Evolutionary conservation across 805 yeast genomes (phyloP), one percentile per base, ranked within the genome.

Genomic region (Wickerhamomyces silvicola): DNA sequence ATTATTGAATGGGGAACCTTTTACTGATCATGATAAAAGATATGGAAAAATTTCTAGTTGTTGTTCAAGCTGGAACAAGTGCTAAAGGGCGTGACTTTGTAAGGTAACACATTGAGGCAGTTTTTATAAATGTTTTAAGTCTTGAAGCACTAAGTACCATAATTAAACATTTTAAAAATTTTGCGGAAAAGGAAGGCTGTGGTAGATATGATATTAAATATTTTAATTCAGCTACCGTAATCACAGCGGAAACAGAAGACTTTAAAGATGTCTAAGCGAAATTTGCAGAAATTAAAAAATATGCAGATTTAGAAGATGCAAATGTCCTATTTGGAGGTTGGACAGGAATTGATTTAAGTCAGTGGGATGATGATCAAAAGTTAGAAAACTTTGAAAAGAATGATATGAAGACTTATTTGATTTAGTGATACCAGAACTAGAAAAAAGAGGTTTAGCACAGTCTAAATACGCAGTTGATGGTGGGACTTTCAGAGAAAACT

Each of bases 41-140:
- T n/a, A n/a, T n/a, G 2, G 39, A 46, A 23, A 48, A 67, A 38
- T 41, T 64, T 6, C 68, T 68, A 2, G 55, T 62, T n/a, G 38
- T 62, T 25, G 46, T 61, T 21, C 68, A 62, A 38, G 68, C 68
- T 1, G 68, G 68, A 4, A 50, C 63, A 23, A 61, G 66, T 10
- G 41, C 47, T 10, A 50, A 46, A 14, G 67, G 68, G 8, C 50
- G 50, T 24, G 48, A 55, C 9, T 62, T 58, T 47, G 68, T 64
- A 10, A 66, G 67, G 13, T 47, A 50, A 29, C 51, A 59, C 39
- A 66, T 66, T 2, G 67, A 62, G 37, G 60, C 45, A 6, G 56
- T 60, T 7, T 62, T 61, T 37, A 50, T 61, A 18, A 45, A 52
- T 15, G 52, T 52, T 7, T 49, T 47, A 26, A 34, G 25, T 10